Evolutionary conservation across 345 rosid genomes (phyloP), one percentile per base, ranked within the genome.

Genomic region (Geranium brycei): DNA sequence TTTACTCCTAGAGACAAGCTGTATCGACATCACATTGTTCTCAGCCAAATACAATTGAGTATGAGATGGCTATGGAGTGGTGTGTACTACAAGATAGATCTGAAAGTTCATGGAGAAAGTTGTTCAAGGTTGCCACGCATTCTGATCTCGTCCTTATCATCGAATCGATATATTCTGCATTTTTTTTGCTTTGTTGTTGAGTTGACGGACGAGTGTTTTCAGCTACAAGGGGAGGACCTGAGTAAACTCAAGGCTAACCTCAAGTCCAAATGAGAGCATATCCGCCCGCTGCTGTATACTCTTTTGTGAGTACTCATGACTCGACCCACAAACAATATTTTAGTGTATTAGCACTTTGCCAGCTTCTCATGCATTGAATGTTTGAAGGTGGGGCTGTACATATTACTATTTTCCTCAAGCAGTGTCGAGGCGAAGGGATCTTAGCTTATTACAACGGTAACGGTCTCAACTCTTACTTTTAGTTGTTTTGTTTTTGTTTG

Each of bases 31-130:
- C 99, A 32, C 99, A 87, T 80, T 84, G 82, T 71, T 79, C 96
- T 72, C 97, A 95, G 73, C 85, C 89, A 12, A 95, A 95, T 73
- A 87, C 84, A 31, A 64, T 91, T 71, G 97, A 85, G 74, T 88
- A 74, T 78, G 96, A 91, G 38, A 76, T 91, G 96, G 95, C 97
- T 17, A 55, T 84, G 78, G 97, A 85, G 11, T 95, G 99, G 99
- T 70, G 78, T 59, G 69, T 88, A 68, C 82, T 67, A 57, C 81
- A 73, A 69, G 81, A 82, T 61, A 84, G 80, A 77, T 63, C 65
- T 12, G 77, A 85, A 15, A 57, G 19, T 7, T 65, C 72, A 12
- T 70, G 75, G 85, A 66, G 68, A 66, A 64, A 12, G 2, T 47
- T 85, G 56, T 64, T 65, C 55, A 72, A 80, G 97, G 97, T 91